phyloP scores from a whole-genome alignment of 164 flowering plant genomes.

The Piper longum region DNA sequence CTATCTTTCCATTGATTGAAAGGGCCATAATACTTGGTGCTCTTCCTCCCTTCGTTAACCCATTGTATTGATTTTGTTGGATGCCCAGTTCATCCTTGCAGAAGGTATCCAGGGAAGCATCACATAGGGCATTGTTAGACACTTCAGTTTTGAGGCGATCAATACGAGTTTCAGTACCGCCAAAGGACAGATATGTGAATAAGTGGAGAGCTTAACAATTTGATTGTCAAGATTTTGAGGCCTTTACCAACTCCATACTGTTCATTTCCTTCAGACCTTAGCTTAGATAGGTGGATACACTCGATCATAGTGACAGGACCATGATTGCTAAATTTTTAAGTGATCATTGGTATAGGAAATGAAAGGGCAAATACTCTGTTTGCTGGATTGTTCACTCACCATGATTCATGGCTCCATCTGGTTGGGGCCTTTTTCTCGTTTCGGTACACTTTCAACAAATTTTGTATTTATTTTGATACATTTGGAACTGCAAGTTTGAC shows the following conservation, averaged over 20 bases:
- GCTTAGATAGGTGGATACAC: neutral
- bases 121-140: slow-evolving; percentile 2
- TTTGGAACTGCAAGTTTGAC: too few relatives aligned
- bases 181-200: slow-evolving; percentile 5
- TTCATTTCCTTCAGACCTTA: neutral
- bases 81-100: slow-evolving; percentile 7
- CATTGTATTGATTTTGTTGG: neutral
- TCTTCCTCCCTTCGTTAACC: neutral
- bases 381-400: neutral
- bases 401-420: neutral
- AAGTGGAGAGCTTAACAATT: slow-evolving; percentile 1
- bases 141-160: slow-evolving; percentile 10
- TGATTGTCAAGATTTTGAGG: neutral
- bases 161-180: slow-evolving; percentile 8
- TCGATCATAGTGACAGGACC: neutral
- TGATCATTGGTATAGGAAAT: neutral
- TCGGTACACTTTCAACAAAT: neutral
- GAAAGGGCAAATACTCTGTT: neutral
- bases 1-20: neutral
- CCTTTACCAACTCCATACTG: neutral
- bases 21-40: neutral
- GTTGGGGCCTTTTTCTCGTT: neutral
- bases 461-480: too few relatives aligned
- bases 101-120: slow-evolving; percentile 5
- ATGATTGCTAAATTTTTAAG: neutral